Percentiles rank a stretch among this genome's conserved stretches.
Evolutionary conservation across 768 basidiomycete species (phyloP).

Genomic region (Mycena maculata): DNA sequence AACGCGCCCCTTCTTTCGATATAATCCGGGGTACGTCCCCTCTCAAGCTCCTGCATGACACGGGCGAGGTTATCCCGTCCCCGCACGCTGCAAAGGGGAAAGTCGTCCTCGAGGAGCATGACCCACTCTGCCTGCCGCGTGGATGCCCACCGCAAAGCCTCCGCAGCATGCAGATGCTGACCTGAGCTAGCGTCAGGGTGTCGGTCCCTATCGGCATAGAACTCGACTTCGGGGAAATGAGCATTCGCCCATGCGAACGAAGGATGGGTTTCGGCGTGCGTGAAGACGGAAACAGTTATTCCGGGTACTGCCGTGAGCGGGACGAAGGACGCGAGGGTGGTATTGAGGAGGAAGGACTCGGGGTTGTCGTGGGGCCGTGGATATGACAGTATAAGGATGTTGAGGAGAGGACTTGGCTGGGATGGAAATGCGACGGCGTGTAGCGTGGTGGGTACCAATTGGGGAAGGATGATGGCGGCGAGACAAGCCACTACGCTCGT

Average conservation of each 20-base stretch:
- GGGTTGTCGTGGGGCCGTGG: constrained; percentile 50
- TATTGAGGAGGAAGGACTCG: constrained; percentile 44
- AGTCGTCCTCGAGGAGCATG: constrained; percentile 59
- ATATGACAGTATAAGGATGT: constrained; percentile 54
- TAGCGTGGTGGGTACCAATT: constrained; percentile 13
- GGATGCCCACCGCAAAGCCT: constrained; percentile 53
- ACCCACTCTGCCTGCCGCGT: constrained; percentile 51
- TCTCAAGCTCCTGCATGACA: constrained; percentile 24
- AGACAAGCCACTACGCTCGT: constrained; percentile 36
- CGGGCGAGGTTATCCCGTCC: not conserved
- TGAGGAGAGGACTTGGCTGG: constrained; percentile 45
- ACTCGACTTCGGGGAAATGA: constrained; percentile 41
- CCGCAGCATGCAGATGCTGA: constrained; percentile 55
- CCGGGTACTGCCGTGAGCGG: constrained; percentile 41
- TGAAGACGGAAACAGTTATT: constrained; percentile 52
- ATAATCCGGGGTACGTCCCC: constrained; percentile 3
- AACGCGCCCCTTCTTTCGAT: constrained; percentile 49
- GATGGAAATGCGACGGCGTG: constrained; percentile 36
- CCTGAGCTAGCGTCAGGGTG: constrained; percentile 44
- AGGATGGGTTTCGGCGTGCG: constrained; percentile 46
- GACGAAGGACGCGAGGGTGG: constrained; percentile 51
- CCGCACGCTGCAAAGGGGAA: constrained; percentile 50
- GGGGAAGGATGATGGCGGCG: constrained; percentile 12
- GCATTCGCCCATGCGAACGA: constrained; percentile 45
- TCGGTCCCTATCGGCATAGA: constrained; percentile 44